Base-by-base conservation (phyloP, 148 eudicot genomes). In the Talinum fruticosum region DNA sequence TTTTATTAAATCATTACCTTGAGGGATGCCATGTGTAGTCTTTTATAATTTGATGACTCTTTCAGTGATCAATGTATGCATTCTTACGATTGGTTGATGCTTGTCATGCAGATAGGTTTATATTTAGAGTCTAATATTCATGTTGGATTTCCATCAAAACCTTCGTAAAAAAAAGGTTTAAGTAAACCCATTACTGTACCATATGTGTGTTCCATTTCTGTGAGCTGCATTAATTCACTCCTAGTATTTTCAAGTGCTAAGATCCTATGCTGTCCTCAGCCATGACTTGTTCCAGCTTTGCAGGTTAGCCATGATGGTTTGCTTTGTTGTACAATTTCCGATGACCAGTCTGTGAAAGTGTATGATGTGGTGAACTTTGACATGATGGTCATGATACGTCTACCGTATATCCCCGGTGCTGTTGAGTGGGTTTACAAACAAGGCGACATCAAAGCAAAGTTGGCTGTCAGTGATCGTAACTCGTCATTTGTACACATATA, bases 351-450 rank as follows among this genome's bases (percentile, higher is more conserved):
- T 29, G 93, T 96, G 71, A 96, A 96, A 87, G 88, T 96, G 78
- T 96, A 91, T 65, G 99, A 96, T 73, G 99, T 96, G 74, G 94
- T 93, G 78, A 96, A 93, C 88, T 96, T 86, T 85, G 99, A 96
- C 79, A 96, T 96, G 99, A 96, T 96, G 99, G 94, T 89, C 77
- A 96, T 96, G 99, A 75, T 96, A 80, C 92, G 94, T 30, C 83
- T 96, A 70, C 89, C 90, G 51, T 93, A 79, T 86, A 71, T 89
- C 47, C 88, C 99, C 77, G 97, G 99, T 75, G 87, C 94, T 76
- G 85, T 82, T 79, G 97, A 96, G 79, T 96, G 99, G 99, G 97
- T 96, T 76, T 93, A 93, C 83, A 93, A 91, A 82, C 96, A 85
- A 85, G 99, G 97, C 67, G 93, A 87, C 79, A 89, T 91, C 57